Evolutionary conservation across 768 basidiomycete species (phyloP).

Genomic region (Xanthoconium purpureum): DNA sequence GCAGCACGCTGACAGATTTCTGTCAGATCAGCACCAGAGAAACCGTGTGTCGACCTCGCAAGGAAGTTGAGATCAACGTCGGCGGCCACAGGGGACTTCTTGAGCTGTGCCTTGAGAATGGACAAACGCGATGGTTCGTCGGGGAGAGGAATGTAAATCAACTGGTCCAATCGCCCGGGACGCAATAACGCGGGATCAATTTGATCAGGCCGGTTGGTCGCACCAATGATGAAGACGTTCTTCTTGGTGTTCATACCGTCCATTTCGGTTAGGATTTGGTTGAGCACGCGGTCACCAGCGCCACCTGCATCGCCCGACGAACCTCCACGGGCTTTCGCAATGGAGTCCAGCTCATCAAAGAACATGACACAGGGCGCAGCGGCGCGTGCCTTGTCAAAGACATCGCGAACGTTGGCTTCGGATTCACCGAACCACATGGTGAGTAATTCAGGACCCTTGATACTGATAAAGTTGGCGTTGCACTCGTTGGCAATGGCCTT

Average conservation of each 20-base stretch:
- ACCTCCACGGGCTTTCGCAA: constrained; percentile 93
- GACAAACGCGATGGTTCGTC: constrained; percentile 89
- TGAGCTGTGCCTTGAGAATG: constrained; percentile 87
- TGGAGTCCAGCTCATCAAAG: constrained; percentile 99
- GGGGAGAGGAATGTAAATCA: constrained; percentile 98
- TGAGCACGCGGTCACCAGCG: constrained; percentile 95
- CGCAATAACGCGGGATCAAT: constrained; percentile 91
- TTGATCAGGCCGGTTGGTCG: constrained; percentile 95
- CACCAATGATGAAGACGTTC: constrained; percentile 98
- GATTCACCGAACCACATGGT: constrained; percentile 99
- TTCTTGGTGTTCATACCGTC: constrained; percentile 99
- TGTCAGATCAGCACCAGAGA: constrained; percentile 99
- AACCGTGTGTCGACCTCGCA: constrained; percentile 91
- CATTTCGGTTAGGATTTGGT: constrained; percentile 97
- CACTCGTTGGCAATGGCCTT: constrained; percentile 99
- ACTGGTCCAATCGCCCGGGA: constrained; percentile 97
- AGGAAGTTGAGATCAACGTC: constrained; percentile 85
- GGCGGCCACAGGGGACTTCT: constrained; percentile 83
- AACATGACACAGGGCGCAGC: constrained; percentile 99
- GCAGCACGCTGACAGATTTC: constrained; percentile 98
- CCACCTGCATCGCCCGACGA: constrained; percentile 88
- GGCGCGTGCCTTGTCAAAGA: constrained; percentile 99
- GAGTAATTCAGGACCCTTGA: constrained; percentile 98
- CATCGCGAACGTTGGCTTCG: constrained; percentile 98
- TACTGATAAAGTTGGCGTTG: constrained; percentile 99